Evolutionary conservation across 768 basidiomycete species (phyloP).

Genomic region (Mycena capillaripes): DNA sequence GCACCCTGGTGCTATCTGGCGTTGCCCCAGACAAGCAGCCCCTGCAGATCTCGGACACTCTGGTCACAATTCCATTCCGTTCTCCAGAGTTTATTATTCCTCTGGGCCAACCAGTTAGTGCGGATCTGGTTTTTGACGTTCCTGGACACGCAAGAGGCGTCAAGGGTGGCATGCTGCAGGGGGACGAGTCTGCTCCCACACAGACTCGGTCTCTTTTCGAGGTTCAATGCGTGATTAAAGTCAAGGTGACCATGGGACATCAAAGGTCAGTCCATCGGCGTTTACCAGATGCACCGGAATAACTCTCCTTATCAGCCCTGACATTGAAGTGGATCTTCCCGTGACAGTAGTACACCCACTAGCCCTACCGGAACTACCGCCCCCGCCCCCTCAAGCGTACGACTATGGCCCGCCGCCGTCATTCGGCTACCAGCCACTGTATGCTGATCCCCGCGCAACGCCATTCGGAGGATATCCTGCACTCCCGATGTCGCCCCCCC

Average conservation of each 20-base stretch:
- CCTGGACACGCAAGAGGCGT: slow-evolving; percentile 76
- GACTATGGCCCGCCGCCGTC: slow-evolving; percentile 26
- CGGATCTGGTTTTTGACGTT: slow-evolving; percentile 85
- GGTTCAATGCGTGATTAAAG: slow-evolving; percentile 71
- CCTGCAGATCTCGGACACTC: slow-evolving; percentile 75
- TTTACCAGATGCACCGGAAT: slow-evolving; percentile 11
- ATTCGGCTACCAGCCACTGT: slow-evolving; percentile 36
- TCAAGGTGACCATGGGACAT: slow-evolving; percentile 79
- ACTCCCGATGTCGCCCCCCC: slow-evolving; percentile 52
- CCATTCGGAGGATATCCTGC: slow-evolving; percentile 44
- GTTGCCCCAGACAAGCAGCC: slow-evolving; percentile 57
- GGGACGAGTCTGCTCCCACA: slow-evolving; percentile 57
- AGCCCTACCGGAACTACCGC: slow-evolving; percentile 61
- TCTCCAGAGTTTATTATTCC: slow-evolving; percentile 82
- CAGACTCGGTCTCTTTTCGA: slow-evolving; percentile 74
- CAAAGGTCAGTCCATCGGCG: slow-evolving; percentile 65
- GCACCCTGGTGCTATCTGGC: slow-evolving; percentile 71
- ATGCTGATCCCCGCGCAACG: slow-evolving; percentile 41
- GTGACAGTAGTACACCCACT: slow-evolving; percentile 74
- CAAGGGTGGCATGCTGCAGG: slow-evolving; percentile 71
- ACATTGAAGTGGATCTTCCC: slow-evolving; percentile 75
- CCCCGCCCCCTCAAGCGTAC: slow-evolving; percentile 42
- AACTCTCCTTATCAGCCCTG: slow-evolving; percentile 65
- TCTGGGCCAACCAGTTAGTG: slow-evolving; percentile 83
- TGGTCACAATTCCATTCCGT: slow-evolving; percentile 77